A percentile compares a stretch with the other conserved stretches of the same genome.
These are phyloP conservation scores for Eucalyptus pauciflora DNA, from an alignment of 345 rosid species.

Conservation along the genomic window DNA sequence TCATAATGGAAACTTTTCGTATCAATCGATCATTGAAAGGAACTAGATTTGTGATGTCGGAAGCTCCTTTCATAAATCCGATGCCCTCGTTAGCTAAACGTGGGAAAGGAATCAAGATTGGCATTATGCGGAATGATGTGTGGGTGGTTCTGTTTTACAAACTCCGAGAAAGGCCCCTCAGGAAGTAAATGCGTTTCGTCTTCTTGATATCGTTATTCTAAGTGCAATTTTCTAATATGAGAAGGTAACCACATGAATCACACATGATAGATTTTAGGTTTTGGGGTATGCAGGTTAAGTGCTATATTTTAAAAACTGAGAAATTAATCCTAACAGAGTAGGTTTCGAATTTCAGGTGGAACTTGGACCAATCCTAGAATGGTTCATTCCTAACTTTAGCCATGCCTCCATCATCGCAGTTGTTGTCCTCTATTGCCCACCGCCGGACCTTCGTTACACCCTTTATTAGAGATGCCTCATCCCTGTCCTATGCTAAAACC, in stretches of 20 bases:
- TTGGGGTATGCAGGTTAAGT: rapidly evolving
- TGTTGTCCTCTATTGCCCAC: rapidly evolving
- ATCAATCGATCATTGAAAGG: not conserved
- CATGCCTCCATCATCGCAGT: not conserved
- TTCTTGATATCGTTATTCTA: no score
- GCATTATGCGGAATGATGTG: not conserved
- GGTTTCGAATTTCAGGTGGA: rapidly evolving
- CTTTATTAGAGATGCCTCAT: not conserved
- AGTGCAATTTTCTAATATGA: no score
- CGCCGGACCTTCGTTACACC: not conserved
- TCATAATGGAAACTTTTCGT: not conserved
- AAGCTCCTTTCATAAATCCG: not conserved
- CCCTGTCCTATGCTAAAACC: not conserved
- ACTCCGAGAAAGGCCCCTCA: not conserved
- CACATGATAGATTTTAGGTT: no score
- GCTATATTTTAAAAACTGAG: no score
- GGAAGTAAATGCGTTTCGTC: not conserved
- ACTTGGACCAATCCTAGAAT: rapidly evolving
- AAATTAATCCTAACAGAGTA: rapidly evolving
- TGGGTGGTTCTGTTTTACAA: not conserved
- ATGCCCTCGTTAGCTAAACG: not conserved
- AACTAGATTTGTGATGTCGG: not conserved
- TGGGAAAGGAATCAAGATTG: not conserved
- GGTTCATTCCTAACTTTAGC: not conserved
- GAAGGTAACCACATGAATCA: not conserved